Evolutionary conservation across 768 basidiomycete species (phyloP).

Genomic region (Mycena olivaceomarginata): DNA sequence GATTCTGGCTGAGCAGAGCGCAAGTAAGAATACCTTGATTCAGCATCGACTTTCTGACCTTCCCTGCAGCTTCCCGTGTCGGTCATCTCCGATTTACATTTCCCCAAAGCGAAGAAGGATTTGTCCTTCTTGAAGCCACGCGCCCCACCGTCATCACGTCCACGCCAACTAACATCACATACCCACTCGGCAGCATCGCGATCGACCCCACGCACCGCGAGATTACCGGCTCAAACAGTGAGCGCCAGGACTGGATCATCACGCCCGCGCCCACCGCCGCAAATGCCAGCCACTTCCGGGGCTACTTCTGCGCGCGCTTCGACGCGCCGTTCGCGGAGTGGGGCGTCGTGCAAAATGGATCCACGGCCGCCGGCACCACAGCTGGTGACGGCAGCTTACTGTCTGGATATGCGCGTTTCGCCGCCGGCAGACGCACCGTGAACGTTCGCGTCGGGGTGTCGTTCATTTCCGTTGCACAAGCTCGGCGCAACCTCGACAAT

Average conservation of each 20-base stretch:
- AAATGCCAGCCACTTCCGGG: slow-evolving; percentile 53
- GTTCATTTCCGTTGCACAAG: slow-evolving; percentile 77
- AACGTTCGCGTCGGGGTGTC: slow-evolving; percentile 76
- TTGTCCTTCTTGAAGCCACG: slow-evolving; percentile 75
- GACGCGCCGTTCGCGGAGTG: slow-evolving; percentile 63
- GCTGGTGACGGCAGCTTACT: slow-evolving; percentile 59
- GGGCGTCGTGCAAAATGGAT: slow-evolving; percentile 65
- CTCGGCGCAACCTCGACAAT: slow-evolving; percentile 64
- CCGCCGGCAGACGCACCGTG: slow-evolving; percentile 51
- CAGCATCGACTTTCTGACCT: not conserved
- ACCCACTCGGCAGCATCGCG: slow-evolving; percentile 66
- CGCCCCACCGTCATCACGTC: slow-evolving; percentile 70
- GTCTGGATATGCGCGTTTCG: slow-evolving; percentile 65
- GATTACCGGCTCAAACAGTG: slow-evolving; percentile 75
- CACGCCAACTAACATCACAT: slow-evolving; percentile 57
- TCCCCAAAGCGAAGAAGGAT: slow-evolving; percentile 53
- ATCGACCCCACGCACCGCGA: slow-evolving; percentile 65
- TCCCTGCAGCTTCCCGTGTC: slow-evolving; percentile 72
- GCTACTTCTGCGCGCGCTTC: slow-evolving; percentile 70
- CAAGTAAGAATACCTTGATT: slow-evolving; percentile 59
- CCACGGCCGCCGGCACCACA: slow-evolving; percentile 48
- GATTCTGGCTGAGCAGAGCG: slow-evolving; percentile 69
- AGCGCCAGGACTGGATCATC: slow-evolving; percentile 78
- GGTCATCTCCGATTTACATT: slow-evolving; percentile 81
- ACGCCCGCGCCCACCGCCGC: slow-evolving; percentile 60